These are phyloP conservation scores for Neobulgaria alba DNA, from an alignment of 2,329 filamentous ascomycete species.

Conservation along the genomic window DNA sequence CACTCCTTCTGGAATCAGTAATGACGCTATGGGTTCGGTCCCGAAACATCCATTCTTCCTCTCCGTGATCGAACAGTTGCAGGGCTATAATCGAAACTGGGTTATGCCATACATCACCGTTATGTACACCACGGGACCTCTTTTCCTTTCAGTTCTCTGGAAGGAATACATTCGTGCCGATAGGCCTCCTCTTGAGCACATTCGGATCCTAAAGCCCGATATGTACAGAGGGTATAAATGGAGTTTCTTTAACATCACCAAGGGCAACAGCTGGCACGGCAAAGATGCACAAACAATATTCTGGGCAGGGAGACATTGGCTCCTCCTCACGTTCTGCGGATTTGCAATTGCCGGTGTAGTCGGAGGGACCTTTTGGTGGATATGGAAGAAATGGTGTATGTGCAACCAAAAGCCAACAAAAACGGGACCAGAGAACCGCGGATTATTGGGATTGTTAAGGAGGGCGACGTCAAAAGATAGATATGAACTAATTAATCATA, in stretches of 20 bases:
- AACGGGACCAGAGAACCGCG: constrained; percentile 2
- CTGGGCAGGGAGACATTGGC: constrained; percentile 38
- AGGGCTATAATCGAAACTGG: constrained; percentile 62
- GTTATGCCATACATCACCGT: constrained; percentile 58
- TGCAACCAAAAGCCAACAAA: constrained; percentile 7
- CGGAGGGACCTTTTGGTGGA: constrained; percentile 20
- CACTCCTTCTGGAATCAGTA: constrained; percentile 68
- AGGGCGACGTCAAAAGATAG: constrained; percentile 18
- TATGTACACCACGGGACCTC: constrained; percentile 69
- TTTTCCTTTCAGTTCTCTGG: constrained; percentile 70
- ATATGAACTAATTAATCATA: constrained; percentile 27
- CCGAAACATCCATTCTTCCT: constrained; percentile 69
- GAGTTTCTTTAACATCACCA: constrained; percentile 57
- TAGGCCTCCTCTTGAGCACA: constrained; percentile 40
- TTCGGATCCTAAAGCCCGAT: constrained; percentile 60
- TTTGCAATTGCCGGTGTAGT: constrained; percentile 27
- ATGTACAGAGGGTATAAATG: constrained; percentile 61
- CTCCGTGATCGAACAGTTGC: constrained; percentile 57
- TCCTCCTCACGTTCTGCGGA: constrained; percentile 29
- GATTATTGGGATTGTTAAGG: constrained; percentile 20
- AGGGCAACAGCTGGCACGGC: constrained; percentile 39
- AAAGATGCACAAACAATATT: constrained; percentile 39
- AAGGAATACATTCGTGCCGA: constrained; percentile 57
- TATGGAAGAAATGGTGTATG: constrained; percentile 25
- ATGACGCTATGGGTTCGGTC: constrained; percentile 70